phyloP scores from a whole-genome alignment of 495 filamentous ascomycete genomes.

The Neurospora hispaniola region DNA sequence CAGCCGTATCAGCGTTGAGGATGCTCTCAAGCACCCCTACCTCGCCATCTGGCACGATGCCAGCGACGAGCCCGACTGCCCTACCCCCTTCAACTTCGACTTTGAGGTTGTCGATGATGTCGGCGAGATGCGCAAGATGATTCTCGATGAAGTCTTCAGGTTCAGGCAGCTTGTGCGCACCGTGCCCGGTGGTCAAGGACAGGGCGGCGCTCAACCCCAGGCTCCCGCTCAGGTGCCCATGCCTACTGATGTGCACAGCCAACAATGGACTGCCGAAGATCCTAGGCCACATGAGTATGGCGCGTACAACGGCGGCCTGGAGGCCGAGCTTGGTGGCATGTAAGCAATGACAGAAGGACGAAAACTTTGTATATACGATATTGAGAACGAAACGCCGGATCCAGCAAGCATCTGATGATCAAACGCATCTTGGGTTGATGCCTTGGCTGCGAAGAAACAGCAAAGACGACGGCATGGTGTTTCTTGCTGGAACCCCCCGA shows the following conservation, averaged over 20 bases:
- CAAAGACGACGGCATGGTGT: not conserved
- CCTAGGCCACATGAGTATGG: slow-evolving; percentile 76
- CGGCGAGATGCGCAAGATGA: slow-evolving; percentile 91
- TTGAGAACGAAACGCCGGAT: not conserved
- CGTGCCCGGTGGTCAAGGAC: slow-evolving; percentile 37
- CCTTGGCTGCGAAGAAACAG: not conserved
- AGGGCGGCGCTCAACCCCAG: slow-evolving; percentile 14
- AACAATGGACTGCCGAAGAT: slow-evolving; percentile 69
- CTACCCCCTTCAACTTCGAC: slow-evolving; percentile 91
- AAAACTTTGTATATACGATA: not conserved
- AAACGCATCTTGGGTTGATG: not conserved
- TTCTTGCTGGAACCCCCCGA: not conserved
- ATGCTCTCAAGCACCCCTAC: slow-evolving; percentile 91
- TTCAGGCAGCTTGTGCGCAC: slow-evolving; percentile 70
- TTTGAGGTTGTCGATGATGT: slow-evolving; percentile 95
- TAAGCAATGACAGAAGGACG: slow-evolving; percentile 2
- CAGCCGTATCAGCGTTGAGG: slow-evolving; percentile 81
- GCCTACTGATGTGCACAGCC: slow-evolving; percentile 48
- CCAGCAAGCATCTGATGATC: not conserved
- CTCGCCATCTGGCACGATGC: slow-evolving; percentile 97
- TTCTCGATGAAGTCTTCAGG: slow-evolving; percentile 76
- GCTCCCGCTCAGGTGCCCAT: slow-evolving; percentile 51
- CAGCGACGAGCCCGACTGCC: slow-evolving; percentile 87
- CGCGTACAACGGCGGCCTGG: slow-evolving; percentile 50
- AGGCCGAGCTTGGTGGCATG: slow-evolving; percentile 68